phyloP scores from a whole-genome alignment of 768 basidiomycete species.

The Xerocomus potaroensis region DNA sequence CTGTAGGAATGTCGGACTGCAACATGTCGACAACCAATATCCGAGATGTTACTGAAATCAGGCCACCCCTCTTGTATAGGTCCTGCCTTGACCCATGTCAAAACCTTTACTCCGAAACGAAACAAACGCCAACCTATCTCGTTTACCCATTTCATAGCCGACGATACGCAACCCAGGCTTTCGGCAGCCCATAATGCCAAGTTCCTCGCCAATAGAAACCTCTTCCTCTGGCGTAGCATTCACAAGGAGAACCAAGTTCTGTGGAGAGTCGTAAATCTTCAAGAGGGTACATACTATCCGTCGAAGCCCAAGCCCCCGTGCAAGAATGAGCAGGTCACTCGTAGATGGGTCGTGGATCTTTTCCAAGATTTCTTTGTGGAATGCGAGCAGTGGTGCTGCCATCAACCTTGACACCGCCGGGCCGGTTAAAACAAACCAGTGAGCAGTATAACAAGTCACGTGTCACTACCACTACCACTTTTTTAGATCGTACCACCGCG shows the following conservation, averaged over 20 bases:
- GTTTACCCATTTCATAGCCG: constrained; percentile 72
- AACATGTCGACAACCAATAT: constrained; percentile 96
- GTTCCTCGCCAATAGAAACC: constrained; percentile 84
- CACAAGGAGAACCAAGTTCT: constrained; percentile 79
- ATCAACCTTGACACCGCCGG: too few relatives aligned
- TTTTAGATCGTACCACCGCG: too few relatives aligned
- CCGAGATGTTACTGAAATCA: constrained; percentile 88
- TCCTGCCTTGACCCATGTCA: constrained; percentile 52
- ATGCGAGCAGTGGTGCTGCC: constrained; percentile 45
- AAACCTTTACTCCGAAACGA: not conserved
- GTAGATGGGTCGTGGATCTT: constrained; percentile 70
- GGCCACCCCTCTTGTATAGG: constrained; percentile 82
- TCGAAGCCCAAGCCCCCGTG: constrained; percentile 86
- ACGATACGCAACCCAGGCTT: constrained; percentile 81
- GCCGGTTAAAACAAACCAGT: too few relatives aligned
- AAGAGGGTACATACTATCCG: constrained; percentile 80
- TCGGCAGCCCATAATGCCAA: constrained; percentile 88
- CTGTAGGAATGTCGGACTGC: constrained; percentile 75
- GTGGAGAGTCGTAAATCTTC: constrained; percentile 87
- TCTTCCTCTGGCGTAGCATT: constrained; percentile 87
- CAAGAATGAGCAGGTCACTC: constrained; percentile 73
- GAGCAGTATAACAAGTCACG: too few relatives aligned
- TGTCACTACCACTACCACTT: too few relatives aligned
- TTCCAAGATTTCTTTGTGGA: constrained; percentile 64
- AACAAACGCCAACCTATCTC: constrained; percentile 60